phyloP scores from a whole-genome alignment of 202 grass and related monocot species.

The Schoenoplectus tabernaemontani region DNA sequence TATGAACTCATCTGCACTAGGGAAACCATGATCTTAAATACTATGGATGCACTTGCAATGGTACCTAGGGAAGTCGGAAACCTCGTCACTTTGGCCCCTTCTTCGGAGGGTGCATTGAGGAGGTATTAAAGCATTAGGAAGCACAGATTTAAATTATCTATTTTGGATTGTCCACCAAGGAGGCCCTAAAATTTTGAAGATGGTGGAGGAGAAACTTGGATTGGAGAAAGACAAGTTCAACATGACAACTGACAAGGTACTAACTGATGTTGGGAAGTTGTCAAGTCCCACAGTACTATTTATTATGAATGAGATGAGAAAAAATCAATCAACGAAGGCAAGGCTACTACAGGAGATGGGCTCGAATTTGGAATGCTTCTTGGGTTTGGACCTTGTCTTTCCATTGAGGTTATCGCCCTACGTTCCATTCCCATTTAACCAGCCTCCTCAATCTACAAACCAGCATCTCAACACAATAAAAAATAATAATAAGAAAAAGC shows the following conservation, averaged over 20 bases:
- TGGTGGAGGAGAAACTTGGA: background rate
- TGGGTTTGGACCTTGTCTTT: conserved; percentile 26
- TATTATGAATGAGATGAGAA: conserved; percentile 21
- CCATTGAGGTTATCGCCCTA: conserved; percentile 16
- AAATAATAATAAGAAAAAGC: background rate
- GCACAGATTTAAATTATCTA: background rate
- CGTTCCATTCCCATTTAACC: background rate
- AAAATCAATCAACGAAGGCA: conserved; percentile 22
- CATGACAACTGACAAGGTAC: background rate
- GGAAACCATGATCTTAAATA: conserved; percentile 21
- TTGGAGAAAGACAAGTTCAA: conserved; percentile 4
- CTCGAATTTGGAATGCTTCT: conserved; percentile 21
- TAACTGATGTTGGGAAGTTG: background rate
- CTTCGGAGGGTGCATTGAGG: conserved; percentile 2
- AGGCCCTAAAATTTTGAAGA: background rate
- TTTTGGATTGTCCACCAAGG: background rate
- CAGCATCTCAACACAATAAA: background rate
- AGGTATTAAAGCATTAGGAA: background rate
- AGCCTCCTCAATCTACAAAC: background rate
- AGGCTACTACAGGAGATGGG: conserved; percentile 25
- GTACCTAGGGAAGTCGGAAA: conserved; percentile 4
- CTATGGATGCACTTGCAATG: conserved; percentile 9
- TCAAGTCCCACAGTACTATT: conserved; percentile 27
- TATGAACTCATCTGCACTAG: conserved; percentile 21
- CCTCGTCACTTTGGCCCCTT: background rate